phyloP scores from a whole-genome alignment of 2,329 filamentous ascomycete species.

The Cryphonectria radicalis region DNA sequence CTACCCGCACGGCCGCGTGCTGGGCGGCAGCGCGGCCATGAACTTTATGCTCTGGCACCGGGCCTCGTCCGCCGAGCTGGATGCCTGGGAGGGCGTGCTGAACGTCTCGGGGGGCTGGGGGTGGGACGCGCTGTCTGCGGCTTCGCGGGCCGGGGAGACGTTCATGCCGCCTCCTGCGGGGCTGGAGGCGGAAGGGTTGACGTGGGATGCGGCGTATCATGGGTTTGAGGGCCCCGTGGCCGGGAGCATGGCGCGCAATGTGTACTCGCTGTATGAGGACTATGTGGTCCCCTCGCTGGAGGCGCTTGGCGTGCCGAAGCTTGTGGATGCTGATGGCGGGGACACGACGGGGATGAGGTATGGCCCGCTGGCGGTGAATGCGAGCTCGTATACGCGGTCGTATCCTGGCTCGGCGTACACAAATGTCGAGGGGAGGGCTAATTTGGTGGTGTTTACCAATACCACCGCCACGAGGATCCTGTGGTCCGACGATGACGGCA shows the following conservation, averaged over 20 bases:
- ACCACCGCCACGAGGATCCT: conserved; percentile 13
- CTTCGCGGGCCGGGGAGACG: too few species aligned
- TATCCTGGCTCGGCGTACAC: conserved; percentile 4
- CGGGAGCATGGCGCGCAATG: conserved; percentile 6
- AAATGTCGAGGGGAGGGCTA: conserved; percentile 4
- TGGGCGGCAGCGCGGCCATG: conserved; percentile 66
- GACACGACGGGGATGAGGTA: conserved; percentile 9
- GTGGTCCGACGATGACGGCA: conserved; percentile 7
- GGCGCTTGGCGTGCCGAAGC: conserved; percentile 2
- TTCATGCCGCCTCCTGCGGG: too few species aligned
- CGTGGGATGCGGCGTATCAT: neutral
- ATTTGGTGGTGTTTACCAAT: conserved; percentile 13
- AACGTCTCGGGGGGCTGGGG: too few species aligned
- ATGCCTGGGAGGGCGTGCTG: conserved; percentile 57
- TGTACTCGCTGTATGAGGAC: conserved; percentile 10
- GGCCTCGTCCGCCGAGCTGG: conserved; percentile 52
- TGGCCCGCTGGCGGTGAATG: conserved; percentile 8
- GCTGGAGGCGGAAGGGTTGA: conserved; percentile 39
- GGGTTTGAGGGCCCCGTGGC: neutral
- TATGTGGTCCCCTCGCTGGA: conserved; percentile 2
- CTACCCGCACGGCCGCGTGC: conserved; percentile 51
- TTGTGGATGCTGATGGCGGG: neutral
- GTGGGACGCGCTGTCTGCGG: too few species aligned
- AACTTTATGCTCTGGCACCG: conserved; percentile 62
- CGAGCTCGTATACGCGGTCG: conserved; percentile 15